Percentiles rank a stretch among this genome's conserved stretches.
Conservation (phyloP, 306 rosid genomes). For the Quercus suber region DNA sequence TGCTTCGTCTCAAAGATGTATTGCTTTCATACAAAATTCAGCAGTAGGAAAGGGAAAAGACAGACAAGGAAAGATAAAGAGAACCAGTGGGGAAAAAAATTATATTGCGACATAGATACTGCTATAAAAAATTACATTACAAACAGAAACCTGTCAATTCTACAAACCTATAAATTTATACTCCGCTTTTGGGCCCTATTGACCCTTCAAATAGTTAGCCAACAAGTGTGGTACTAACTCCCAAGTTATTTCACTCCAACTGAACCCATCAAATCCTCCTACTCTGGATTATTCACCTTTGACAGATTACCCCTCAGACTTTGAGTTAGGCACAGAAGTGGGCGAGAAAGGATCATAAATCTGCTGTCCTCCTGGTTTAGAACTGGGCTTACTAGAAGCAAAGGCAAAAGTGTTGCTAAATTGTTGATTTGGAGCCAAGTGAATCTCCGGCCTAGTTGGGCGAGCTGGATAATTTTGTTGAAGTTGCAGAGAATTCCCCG, state of each 20-base stretch:
- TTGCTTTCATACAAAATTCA: not conserved
- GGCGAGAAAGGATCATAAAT: slow-evolving; percentile 96
- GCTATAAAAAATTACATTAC: not conserved
- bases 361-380: slow-evolving; percentile 61
- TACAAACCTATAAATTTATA: not conserved
- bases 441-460: slow-evolving; percentile 35
- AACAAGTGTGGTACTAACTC: not conserved
- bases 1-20: not conserved
- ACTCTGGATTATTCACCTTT: slow-evolving; percentile 19
- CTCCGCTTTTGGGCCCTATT: not conserved
- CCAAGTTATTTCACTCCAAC: not conserved
- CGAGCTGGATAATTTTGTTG: slow-evolving; percentile 46
- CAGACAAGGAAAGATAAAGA: not conserved
- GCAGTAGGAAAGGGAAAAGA: not conserved
- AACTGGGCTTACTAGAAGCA: slow-evolving; percentile 40
- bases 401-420: slow-evolving; percentile 39
- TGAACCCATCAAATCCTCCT: not conserved
- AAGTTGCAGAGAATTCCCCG: slow-evolving; percentile 38
- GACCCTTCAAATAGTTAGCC: not conserved
- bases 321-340: slow-evolving; percentile 49
- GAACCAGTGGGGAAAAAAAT: not conserved
- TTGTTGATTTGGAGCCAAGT: slow-evolving; percentile 40
- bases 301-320: slow-evolving; percentile 41
- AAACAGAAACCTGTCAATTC: not conserved
- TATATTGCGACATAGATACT: not conserved